Evolutionary conservation across 768 basidiomycete species (phyloP), one percentile per base, ranked within the genome.

Genomic region (Cystofilobasidium capitatum): DNA sequence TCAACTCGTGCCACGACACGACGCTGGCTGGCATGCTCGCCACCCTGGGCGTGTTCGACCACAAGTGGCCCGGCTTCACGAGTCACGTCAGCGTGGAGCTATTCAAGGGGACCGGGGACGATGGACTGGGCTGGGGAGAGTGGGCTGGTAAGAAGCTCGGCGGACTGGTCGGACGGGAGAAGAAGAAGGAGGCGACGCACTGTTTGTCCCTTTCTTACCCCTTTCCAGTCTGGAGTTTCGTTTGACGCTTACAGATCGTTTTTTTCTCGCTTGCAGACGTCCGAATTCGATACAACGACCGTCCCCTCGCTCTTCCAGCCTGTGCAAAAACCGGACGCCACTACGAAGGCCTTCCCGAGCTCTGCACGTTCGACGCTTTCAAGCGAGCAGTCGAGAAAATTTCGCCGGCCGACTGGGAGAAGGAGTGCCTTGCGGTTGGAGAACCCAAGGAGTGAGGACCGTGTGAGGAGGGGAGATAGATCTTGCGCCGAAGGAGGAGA

Each of bases 271-370:
- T 61, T 36, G 45, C 69, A 86, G 85, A 81, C 72, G 79, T 89
- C 55, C 83, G 88, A n/a, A 83, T 88, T 82, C 82, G 88, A 31
- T 87, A 88, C 73, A 85, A 88, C 76, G 87, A 87, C 77, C 80
- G 80, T 66, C 82, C 82, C 71, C 76, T 88, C 77, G 59, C 78
- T 2, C 78, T 89, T 7, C 88, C 88, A 0, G 66, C 84, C 17
- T 89, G 88, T 70, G 83, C 84, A 1, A 81, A 81, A 8, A 79
- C 82, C 55, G 86, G 86, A 6, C 82, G 87, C 64, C 88, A 89
- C 72, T 77, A 88, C 9, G 78, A 82, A 3, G 87, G 86, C 2
- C 80, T 80, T 14, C 88, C 88, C 0, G 87, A 88, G 73, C 84
- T 89, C 71, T 89, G 88, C 76, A 84, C 84, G 7, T 78, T 89